Base-by-base conservation (phyloP, 805 yeast genomes). In the Clavispora carvajalis region DNA sequence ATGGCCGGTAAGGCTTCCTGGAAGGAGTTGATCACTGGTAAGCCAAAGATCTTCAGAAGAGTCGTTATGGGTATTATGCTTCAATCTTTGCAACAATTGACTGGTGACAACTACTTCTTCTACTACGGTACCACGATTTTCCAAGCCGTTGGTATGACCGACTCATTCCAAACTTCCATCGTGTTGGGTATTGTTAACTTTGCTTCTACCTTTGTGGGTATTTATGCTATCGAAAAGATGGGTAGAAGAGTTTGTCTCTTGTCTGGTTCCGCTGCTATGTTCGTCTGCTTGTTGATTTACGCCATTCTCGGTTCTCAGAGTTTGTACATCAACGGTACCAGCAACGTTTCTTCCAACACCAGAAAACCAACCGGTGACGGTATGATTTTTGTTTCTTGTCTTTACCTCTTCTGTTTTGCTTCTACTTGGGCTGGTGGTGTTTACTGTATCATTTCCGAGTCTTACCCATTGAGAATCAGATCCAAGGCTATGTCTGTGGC, bases 351-450 rank as follows among this genome's bases (percentile, higher is more conserved):
- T 40, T 29, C 40, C 44, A 47, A 52, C 25, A 60, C 72, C 33
- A 40, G 52, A 37, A 69, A 67, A 47, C 67, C 79, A 42, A 74
- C 80, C 39, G 85, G 85, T 52, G 53, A 65, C 45, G 75, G 71
- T 12, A 77, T 82, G 84, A 79, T 82, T 53, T 71, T 73, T 51
- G 67, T 81, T 40, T 71, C 86, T 4, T 79, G 85, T 63, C 56
- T 80, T 35, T 82, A 71, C 65, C 76, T 82, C 42, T 66, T 77
- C 61, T 77, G 70, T 58, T 82, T 82, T 58, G 88, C 89, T 2
- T 70, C 78, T 16, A 77, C 87, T 12, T 79, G 85, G 80, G 88
- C 86, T 31, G 85, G 87, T 43, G 77, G 79, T 48, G 77, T 78
- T 29, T 82, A 72, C 63, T 80, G 80, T 33, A 71, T 81, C 44